These are phyloP conservation scores for Termitomyces sp. DNA, from an alignment of 768 basidiomycete species.

Conservation along the genomic window DNA sequence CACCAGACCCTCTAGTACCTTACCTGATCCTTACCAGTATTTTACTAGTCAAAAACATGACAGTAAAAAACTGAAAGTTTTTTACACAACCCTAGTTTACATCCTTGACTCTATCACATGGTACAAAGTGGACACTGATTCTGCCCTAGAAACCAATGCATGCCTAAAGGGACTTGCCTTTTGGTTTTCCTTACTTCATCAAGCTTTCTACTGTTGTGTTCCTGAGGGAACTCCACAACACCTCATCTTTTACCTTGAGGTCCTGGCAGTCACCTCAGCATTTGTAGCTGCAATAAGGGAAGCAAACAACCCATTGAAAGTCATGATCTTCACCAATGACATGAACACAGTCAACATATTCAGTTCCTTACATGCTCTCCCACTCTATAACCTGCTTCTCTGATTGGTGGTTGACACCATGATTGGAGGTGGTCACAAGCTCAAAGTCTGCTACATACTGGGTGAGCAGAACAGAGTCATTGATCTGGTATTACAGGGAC, in stretches of 20 bases:
- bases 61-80: too few relatives aligned
- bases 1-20: too few relatives aligned
- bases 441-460: conserved; percentile 12
- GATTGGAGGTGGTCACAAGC: conserved; percentile 1
- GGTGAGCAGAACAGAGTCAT: too few relatives aligned
- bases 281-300: background rate
- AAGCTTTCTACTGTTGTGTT: conserved; percentile 12
- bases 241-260: conserved; percentile 23
- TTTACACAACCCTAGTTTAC: too few relatives aligned
- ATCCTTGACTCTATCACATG: conserved; percentile 18
- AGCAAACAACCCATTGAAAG: background rate
- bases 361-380: conserved; percentile 7
- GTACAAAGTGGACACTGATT: conserved; percentile 12
- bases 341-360: conserved; percentile 20
- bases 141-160: conserved; percentile 18
- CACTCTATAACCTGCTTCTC: conserved; percentile 17
- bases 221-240: background rate
- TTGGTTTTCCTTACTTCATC: conserved; percentile 11
- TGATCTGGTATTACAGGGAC: too few relatives aligned
- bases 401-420: conserved; percentile 13
- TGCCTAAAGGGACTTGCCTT: conserved; percentile 18
- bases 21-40: too few relatives aligned
- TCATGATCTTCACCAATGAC: conserved; percentile 21
- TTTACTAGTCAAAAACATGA: too few relatives aligned
- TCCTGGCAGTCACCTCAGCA: conserved; percentile 15